Percentiles rank a stretch among this genome's conserved stretches.
Conservation (phyloP, 192 early-diverging fungal genomes). For the Entomortierella parvispora region DNA sequence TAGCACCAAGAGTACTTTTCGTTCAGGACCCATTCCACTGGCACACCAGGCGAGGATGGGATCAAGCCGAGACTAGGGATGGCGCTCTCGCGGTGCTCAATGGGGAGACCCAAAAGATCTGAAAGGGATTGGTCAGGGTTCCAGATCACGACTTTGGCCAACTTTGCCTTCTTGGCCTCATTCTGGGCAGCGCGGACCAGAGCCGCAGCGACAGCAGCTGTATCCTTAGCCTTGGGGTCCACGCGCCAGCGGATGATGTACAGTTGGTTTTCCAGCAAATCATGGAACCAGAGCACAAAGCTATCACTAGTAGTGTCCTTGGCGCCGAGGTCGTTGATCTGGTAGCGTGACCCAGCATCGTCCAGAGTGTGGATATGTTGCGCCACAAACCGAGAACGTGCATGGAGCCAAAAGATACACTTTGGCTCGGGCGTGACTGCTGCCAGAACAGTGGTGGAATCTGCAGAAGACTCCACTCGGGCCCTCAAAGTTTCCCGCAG, state of each 20-base stretch:
- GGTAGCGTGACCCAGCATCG: neutral
- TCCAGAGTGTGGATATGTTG: conserved; percentile 6
- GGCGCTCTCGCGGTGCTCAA: conserved; percentile 17
- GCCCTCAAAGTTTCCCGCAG: conserved; percentile 12
- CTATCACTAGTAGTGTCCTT: conserved; percentile 12
- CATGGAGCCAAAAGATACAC: conserved; percentile 26
- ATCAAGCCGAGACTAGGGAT: conserved; percentile 22
- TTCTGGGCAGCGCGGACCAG: conserved; percentile 20
- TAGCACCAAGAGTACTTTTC: conserved; percentile 41
- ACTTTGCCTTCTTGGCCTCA: conserved; percentile 22
- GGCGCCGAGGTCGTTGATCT: conserved; percentile 9
- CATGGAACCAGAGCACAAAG: conserved; percentile 37
- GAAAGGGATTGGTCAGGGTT: conserved; percentile 29
- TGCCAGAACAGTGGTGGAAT: neutral
- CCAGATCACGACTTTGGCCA: conserved; percentile 31
- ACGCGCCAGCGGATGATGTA: conserved; percentile 40
- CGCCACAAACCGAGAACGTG: conserved; percentile 25
- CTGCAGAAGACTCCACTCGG: neutral
- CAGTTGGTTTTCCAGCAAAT: conserved; percentile 8
- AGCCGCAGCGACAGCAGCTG: neutral
- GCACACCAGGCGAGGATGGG: neutral
- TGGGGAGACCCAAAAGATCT: conserved; percentile 10
- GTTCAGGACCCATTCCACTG: conserved; percentile 30
- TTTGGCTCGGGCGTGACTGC: conserved; percentile 25
- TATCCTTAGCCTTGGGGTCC: conserved; percentile 5